These are phyloP conservation scores for Boletus speciosus DNA, from an alignment of 768 basidiomycete genomes.

Conservation along the genomic window DNA sequence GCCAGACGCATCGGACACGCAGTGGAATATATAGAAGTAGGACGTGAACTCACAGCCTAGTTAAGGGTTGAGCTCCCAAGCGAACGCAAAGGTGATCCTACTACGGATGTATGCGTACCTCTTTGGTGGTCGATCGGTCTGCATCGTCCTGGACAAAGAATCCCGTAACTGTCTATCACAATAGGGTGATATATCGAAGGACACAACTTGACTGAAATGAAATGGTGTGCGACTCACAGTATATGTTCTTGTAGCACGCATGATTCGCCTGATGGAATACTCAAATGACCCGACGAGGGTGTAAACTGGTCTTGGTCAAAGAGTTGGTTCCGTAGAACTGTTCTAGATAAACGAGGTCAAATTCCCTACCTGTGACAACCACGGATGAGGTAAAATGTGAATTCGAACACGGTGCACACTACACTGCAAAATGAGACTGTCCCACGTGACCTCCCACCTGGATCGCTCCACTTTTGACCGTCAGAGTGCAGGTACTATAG, in stretches of 20 bases:
- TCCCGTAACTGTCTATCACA: constrained; percentile 12
- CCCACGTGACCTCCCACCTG: too few relatives aligned
- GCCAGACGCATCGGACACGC: neutral
- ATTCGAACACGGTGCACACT: too few relatives aligned
- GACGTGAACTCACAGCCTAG: constrained; percentile 15
- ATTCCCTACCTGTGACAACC: too few relatives aligned
- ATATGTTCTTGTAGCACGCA: constrained; percentile 10
- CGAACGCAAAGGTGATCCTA: neutral
- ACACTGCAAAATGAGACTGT: too few relatives aligned
- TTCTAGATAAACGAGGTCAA: neutral
- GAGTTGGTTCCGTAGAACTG: neutral
- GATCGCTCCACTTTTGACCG: neutral
- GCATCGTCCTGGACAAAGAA: constrained; percentile 23
- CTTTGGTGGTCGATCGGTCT: neutral
- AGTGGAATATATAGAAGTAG: neutral
- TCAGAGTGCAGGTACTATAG: too few relatives aligned
- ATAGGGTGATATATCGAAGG: neutral
- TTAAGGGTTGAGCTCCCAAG: neutral
- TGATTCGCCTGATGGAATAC: neutral
- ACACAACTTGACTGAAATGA: neutral
- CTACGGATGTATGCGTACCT: constrained; percentile 3
- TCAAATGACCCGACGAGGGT: neutral
- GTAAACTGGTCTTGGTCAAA: neutral
- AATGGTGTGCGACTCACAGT: constrained; percentile 4
- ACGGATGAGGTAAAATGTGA: too few relatives aligned